Base-by-base conservation (phyloP, 2,329 filamentous ascomycete genomes). In the Neonectria sp. region DNA sequence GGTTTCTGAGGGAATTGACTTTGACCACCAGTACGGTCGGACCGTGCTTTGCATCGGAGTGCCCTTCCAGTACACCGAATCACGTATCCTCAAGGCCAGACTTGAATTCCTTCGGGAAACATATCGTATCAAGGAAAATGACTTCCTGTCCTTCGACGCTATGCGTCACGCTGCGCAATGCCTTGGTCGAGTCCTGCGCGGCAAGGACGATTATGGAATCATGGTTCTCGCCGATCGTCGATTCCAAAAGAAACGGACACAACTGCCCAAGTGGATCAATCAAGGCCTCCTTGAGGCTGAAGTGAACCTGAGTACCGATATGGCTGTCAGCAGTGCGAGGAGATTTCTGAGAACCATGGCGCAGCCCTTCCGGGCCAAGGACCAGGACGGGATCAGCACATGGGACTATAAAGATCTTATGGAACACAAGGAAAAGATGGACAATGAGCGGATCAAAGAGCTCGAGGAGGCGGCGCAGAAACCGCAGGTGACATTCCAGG, bases 101-200 rank as follows among this genome's bases (percentile, higher is more conserved):
- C 89, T 99, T 4, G 95, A 99, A 77, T 99, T 99, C 79, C 82
- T 99, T n/a, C 90, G 95, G 52, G 97, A 99, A 81, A 98, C 94
- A 1, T 99, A 98, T 80, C 93, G 95, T 62, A 99, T 99, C 79
- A 91, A 94, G 66, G 96, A 98, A 79, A 97, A 97, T 73, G 97
- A 99, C 78, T 99, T 99, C 78, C 84, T 99, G 11, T 98, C 96
- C 24, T 99, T 99, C 85, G 96, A 99, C 78, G 96, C 96, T 25
- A 99, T 99, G 95, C 91, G 96, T n/a, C 96, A 99, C 79, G 96
- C 96, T 15, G 95, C 96, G 1, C 96, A 99, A 79, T 99, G 96
- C 77, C 86, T 99, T 2, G 97, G 96, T 15, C 95, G 96, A 78
- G 96, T 99, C 49, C 85, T 99, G 69, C 89, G 96, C 75, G 96